Conservation (phyloP, 2,329 filamentous ascomycete species). For the Lecanicillium sp. region DNA sequence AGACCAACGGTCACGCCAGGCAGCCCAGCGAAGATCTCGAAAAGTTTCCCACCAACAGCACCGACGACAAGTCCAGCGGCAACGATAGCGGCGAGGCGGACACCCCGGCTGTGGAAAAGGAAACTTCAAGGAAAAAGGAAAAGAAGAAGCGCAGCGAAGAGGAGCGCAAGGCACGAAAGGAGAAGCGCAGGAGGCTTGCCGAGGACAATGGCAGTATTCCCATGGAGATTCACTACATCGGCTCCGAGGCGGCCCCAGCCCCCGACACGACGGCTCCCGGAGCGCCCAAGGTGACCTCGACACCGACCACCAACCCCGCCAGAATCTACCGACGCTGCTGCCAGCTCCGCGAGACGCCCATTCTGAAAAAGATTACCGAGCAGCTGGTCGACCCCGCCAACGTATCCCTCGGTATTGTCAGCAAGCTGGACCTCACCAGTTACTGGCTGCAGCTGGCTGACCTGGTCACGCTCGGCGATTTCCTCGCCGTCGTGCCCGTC, state of each 20-base stretch:
- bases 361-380: slow-evolving; percentile 85
- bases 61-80: slow-evolving; percentile 17
- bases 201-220: slow-evolving; percentile 84
- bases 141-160: slow-evolving; percentile 95
- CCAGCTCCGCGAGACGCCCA: slow-evolving; percentile 85
- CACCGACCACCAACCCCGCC: slow-evolving; percentile 83
- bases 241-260: slow-evolving; percentile 57
- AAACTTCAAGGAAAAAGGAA: slow-evolving; percentile 70
- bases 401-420: slow-evolving; percentile 66
- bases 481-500: slow-evolving; percentile 86
- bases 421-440: slow-evolving; percentile 75
- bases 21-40: neutral
- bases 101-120: slow-evolving; percentile 21
- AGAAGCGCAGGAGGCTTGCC: slow-evolving; percentile 77
- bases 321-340: slow-evolving; percentile 93
- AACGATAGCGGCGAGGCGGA: slow-evolving; percentile 23
- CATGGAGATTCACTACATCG: slow-evolving; percentile 71
- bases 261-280: slow-evolving; percentile 23
- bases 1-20: neutral
- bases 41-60: neutral
- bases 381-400: slow-evolving; percentile 72
- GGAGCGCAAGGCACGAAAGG: slow-evolving; percentile 85
- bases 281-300: slow-evolving; percentile 23
- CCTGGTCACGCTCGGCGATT: slow-evolving; percentile 83
- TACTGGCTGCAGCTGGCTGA: slow-evolving; percentile 81